Evolutionary conservation across 768 basidiomycete species (phyloP).

Genomic region (Hygrocybe coccinea): DNA sequence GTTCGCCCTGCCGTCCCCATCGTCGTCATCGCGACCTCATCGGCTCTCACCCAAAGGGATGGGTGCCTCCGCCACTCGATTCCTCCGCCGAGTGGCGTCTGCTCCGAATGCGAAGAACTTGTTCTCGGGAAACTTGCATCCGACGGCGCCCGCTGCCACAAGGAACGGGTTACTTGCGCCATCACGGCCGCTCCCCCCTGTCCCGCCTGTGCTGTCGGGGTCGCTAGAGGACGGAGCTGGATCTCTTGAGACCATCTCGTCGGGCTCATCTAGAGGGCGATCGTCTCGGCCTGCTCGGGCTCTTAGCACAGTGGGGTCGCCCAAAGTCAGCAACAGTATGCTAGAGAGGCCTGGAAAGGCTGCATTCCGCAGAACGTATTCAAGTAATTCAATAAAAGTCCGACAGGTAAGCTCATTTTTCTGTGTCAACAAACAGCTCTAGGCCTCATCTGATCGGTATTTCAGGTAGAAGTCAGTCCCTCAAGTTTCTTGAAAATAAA

Average conservation of each 20-base stretch:
- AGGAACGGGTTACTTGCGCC: slow-evolving; percentile 79
- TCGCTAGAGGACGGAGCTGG: slow-evolving; percentile 58
- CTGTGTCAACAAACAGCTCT: background rate
- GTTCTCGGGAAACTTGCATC: slow-evolving; percentile 59
- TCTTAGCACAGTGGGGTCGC: slow-evolving; percentile 30
- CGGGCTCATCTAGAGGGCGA: slow-evolving; percentile 62
- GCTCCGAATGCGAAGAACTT: slow-evolving; percentile 95
- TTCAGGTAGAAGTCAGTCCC: slow-evolving; percentile 88
- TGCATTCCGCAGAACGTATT: slow-evolving; percentile 91
- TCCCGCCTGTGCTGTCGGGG: slow-evolving; percentile 45
- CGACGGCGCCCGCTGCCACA: slow-evolving; percentile 56
- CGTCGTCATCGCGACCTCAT: slow-evolving; percentile 43
- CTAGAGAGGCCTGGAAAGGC: slow-evolving; percentile 53
- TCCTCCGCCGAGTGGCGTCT: slow-evolving; percentile 92
- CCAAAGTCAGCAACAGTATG: slow-evolving; percentile 42
- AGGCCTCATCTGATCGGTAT: slow-evolving; percentile 9
- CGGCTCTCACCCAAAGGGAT: slow-evolving; percentile 66
- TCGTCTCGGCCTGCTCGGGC: slow-evolving; percentile 40
- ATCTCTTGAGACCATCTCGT: slow-evolving; percentile 76
- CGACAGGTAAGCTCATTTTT: slow-evolving; percentile 53
- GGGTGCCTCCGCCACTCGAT: slow-evolving; percentile 74
- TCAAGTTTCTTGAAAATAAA: slow-evolving; percentile 95
- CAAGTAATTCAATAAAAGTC: slow-evolving; percentile 95
- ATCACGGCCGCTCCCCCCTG: slow-evolving; percentile 51
- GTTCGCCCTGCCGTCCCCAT: slow-evolving; percentile 38